Percentiles rank a stretch among this genome's conserved stretches.
phyloP scores from a whole-genome alignment of 208 protist species.

The Trypanosoma congolense region DNA sequence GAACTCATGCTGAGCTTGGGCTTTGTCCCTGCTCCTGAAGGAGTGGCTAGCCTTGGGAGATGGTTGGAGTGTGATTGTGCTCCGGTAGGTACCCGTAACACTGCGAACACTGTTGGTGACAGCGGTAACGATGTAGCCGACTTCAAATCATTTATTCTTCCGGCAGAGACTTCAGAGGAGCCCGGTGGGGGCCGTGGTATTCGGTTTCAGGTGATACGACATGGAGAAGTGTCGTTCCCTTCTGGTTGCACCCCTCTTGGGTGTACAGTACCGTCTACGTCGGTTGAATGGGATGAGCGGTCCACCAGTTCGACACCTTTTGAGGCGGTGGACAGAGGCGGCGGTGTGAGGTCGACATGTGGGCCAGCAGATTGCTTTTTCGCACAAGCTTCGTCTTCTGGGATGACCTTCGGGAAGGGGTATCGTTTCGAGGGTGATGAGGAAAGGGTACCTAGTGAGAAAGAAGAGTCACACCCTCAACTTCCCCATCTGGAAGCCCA shows the following conservation, averaged over 20 bases:
- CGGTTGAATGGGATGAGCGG: neutral
- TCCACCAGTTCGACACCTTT: neutral
- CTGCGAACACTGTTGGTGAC: neutral
- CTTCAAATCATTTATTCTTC: neutral
- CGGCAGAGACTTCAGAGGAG: neutral
- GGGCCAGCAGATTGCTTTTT: no score
- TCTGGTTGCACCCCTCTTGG: neutral
- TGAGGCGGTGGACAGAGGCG: neutral
- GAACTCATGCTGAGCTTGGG: conserved; percentile 24
- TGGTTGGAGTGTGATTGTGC: conserved; percentile 15
- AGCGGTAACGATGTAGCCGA: neutral
- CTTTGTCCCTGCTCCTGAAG: conserved; percentile 20
- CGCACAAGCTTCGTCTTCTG: no score
- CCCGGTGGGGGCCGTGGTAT: neutral
- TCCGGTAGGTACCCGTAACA: neutral
- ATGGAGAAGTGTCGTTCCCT: neutral
- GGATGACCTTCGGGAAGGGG: no score
- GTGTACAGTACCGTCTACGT: neutral
- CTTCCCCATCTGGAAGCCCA: conserved; percentile 22
- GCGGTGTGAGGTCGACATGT: no score
- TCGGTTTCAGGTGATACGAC: conserved; percentile 18
- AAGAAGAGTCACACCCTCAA: neutral
- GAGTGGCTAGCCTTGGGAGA: neutral
- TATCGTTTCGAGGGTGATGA: no score
- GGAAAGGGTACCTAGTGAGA: no score